These are phyloP conservation scores for Jatropha curcas DNA, from an alignment of 345 rosid genomes.

Conservation along the genomic window DNA sequence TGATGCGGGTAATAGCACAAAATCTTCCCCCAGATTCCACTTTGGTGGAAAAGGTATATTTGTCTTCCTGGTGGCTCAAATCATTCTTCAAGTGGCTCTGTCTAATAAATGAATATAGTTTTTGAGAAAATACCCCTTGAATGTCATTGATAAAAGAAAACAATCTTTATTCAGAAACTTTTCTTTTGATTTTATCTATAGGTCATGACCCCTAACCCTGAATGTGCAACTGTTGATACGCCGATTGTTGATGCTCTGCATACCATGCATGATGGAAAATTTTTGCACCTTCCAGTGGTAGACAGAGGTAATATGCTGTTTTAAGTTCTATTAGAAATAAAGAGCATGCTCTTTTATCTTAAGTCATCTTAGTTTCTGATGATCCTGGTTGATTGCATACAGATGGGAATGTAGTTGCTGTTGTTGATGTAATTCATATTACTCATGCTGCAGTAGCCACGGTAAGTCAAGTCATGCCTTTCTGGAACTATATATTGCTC, in stretches of 20 bases:
- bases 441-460: constrained; percentile 98
- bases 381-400: constrained; percentile 32
- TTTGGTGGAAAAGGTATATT: constrained; percentile 73
- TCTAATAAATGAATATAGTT: neutral
- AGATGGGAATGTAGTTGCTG: constrained; percentile 84
- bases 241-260: constrained; percentile 97
- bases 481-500: constrained; percentile 9
- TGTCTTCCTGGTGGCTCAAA: constrained; percentile 4
- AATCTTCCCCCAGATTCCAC: constrained; percentile 73
- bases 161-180: constrained; percentile 3
- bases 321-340: neutral
- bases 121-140: neutral
- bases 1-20: constrained; percentile 94
- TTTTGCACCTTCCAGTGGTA: constrained; percentile 93
- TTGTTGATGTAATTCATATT: constrained; percentile 82
- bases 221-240: constrained; percentile 79
- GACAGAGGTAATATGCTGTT: constrained; percentile 61
- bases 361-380: constrained; percentile 9
- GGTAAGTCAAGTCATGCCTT: constrained; percentile 45
- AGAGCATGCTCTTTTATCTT: constrained; percentile 14
- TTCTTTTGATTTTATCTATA: constrained; percentile 32
- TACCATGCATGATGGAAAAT: constrained; percentile 93
- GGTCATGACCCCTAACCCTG: constrained; percentile 99
- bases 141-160: neutral
- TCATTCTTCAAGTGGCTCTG: neutral